These are phyloP conservation scores for Furcasterigmium sp. DNA, from an alignment of 2,329 filamentous ascomycete genomes.

Conservation along the genomic window DNA sequence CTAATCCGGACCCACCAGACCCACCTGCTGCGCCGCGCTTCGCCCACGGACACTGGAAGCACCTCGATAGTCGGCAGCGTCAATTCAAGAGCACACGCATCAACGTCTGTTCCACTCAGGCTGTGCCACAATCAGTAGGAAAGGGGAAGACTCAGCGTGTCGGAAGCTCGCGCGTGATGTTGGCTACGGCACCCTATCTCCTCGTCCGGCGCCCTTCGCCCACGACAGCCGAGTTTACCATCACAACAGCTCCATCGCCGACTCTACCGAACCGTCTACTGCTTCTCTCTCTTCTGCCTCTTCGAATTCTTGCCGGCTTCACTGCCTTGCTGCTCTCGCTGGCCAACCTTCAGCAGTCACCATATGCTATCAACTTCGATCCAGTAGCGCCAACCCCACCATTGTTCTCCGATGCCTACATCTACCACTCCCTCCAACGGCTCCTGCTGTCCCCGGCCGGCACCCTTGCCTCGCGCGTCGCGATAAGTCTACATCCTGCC, in stretches of 20 bases:
- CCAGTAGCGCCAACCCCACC: not conserved
- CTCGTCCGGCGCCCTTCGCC: constrained; percentile 67
- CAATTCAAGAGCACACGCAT: too few relatives aligned
- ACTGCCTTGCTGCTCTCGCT: constrained; percentile 37
- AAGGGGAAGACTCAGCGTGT: too few relatives aligned
- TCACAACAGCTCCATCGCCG: constrained; percentile 67
- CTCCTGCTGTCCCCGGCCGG: constrained; percentile 25
- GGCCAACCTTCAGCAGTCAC: constrained; percentile 36
- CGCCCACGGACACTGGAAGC: too few relatives aligned
- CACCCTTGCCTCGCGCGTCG: constrained; percentile 22
- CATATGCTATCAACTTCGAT: constrained; percentile 17
- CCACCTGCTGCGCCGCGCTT: too few relatives aligned
- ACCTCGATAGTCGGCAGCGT: too few relatives aligned
- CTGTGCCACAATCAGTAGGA: too few relatives aligned
- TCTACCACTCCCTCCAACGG: constrained; percentile 19
- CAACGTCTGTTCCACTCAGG: too few relatives aligned
- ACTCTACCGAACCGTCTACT: constrained; percentile 43
- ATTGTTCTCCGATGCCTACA: constrained; percentile 7
- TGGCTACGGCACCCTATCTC: constrained; percentile 55
- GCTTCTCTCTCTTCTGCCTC: constrained; percentile 34
- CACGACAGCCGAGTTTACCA: constrained; percentile 87
- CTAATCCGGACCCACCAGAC: too few relatives aligned
- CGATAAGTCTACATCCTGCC: constrained; percentile 29
- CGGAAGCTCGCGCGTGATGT: constrained; percentile 40
- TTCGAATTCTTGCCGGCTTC: constrained; percentile 35